Percentiles rank a stretch among this genome's conserved stretches.
These are phyloP conservation scores for Neonectria faginata DNA, from an alignment of 2,329 filamentous ascomycete species.

Conservation along the genomic window DNA sequence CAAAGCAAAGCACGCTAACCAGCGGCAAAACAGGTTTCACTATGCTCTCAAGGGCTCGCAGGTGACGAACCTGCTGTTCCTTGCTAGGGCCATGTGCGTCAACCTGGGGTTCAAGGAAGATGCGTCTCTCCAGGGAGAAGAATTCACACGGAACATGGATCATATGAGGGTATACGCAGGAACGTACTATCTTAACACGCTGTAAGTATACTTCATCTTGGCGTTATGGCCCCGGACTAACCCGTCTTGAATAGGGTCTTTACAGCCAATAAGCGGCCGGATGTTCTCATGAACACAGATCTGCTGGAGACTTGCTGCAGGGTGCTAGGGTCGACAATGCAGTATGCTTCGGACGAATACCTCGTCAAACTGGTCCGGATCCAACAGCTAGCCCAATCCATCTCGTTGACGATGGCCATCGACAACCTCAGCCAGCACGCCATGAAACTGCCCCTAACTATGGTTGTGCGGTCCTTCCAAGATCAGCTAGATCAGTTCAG, in stretches of 20 bases:
- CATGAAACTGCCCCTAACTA: constrained; percentile 54
- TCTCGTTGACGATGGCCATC: constrained; percentile 55
- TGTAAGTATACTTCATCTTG: constrained; percentile 50
- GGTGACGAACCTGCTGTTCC: constrained; percentile 61
- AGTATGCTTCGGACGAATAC: constrained; percentile 58
- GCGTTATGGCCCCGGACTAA: constrained; percentile 5
- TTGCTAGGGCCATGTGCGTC: constrained; percentile 60
- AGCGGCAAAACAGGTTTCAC: constrained; percentile 54
- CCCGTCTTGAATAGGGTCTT: constrained; percentile 50
- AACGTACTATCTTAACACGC: constrained; percentile 62
- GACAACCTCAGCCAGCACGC: constrained; percentile 46
- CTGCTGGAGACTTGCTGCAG: constrained; percentile 58
- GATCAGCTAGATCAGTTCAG: constrained; percentile 57
- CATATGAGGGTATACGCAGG: constrained; percentile 61
- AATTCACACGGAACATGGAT: constrained; percentile 51
- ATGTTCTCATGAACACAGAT: constrained; percentile 60
- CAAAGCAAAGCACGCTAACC: constrained; percentile 25
- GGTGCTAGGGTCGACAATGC: constrained; percentile 56
- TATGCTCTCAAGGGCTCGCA: constrained; percentile 63
- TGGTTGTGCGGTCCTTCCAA: constrained; percentile 58
- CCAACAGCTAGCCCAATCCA: constrained; percentile 62
- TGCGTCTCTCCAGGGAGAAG: constrained; percentile 34
- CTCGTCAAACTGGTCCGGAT: constrained; percentile 60
- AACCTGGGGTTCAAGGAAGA: constrained; percentile 53
- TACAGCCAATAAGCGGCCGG: constrained; percentile 60